A percentile compares a stretch with the other conserved stretches of the same genome.
Evolutionary conservation across 805 yeast genomes (phyloP).

Genomic region (Kodamaea sagamina): DNA sequence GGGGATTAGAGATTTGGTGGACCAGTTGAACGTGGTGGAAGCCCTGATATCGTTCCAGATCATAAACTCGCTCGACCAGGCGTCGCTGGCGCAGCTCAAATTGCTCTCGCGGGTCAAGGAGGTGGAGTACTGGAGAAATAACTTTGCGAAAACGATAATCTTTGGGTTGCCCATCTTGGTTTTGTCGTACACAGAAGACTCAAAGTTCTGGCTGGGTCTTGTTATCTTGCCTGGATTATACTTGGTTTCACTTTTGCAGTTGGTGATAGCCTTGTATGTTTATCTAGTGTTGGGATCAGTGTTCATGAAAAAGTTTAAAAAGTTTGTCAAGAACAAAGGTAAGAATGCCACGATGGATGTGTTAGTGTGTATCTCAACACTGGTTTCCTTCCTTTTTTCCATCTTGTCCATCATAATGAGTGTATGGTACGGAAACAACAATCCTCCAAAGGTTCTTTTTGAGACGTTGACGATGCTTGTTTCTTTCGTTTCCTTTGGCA

Average conservation of each 20-base stretch:
- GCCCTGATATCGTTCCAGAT: constrained; percentile 56
- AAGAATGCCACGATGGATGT: constrained; percentile 83
- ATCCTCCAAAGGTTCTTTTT: constrained; percentile 71
- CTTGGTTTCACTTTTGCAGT: constrained; percentile 61
- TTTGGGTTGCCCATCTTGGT: constrained; percentile 65
- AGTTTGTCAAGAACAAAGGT: constrained; percentile 65
- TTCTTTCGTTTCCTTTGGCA: constrained; percentile 83
- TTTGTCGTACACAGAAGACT: constrained; percentile 50
- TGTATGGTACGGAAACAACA: constrained; percentile 41
- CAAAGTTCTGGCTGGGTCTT: constrained; percentile 29
- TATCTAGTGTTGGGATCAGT: constrained; percentile 67
- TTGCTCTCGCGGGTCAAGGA: constrained; percentile 71
- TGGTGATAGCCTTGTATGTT: constrained; percentile 57
- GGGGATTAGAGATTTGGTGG: constrained; percentile 68
- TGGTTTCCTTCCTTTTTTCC: constrained; percentile 77
- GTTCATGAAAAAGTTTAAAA: constrained; percentile 65
- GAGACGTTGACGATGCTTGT: constrained; percentile 87
- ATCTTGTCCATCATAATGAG: constrained; percentile 57
- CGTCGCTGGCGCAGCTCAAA: constrained; percentile 62
- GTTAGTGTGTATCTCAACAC: constrained; percentile 77
- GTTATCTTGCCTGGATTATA: constrained; percentile 57
- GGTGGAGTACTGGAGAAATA: constrained; percentile 66
- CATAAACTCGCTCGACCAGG: constrained; percentile 52
- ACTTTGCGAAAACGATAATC: constrained; percentile 51
- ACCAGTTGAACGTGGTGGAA: constrained; percentile 44